Percentiles rank a stretch among this genome's conserved stretches.
Evolutionary conservation across 179 eudicot species (phyloP).

Genomic region (Beta corolliflora): DNA sequence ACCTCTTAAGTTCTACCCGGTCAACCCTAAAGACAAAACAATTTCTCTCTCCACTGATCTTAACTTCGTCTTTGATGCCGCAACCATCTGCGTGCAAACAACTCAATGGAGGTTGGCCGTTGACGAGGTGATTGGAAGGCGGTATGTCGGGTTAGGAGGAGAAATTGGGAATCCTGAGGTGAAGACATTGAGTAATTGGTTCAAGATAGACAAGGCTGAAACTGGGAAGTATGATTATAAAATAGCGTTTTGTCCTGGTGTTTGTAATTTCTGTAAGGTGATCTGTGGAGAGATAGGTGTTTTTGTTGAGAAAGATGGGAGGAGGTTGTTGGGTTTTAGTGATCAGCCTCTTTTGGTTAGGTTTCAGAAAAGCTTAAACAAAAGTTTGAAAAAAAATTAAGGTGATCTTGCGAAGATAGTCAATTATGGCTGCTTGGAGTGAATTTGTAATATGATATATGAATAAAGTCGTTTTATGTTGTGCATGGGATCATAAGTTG

Average conservation of each 20-base stretch:
- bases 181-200: no score
- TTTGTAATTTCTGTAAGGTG: no score
- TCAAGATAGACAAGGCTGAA: no score
- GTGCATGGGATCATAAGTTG: no score
- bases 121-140: background rate
- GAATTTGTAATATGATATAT: no score
- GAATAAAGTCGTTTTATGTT: no score
- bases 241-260: no score
- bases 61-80: conserved; percentile 34
- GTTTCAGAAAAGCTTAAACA: no score
- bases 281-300: conserved; percentile 44
- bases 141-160: conserved; percentile 33
- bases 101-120: conserved; percentile 22
- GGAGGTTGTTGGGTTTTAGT: conserved; percentile 31
- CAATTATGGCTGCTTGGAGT: no score
- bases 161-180: conserved; percentile 30
- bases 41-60: conserved; percentile 28
- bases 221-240: no score
- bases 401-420: no score
- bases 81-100: conserved; percentile 2
- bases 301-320: conserved; percentile 25
- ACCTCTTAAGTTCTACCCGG: conserved; percentile 30
- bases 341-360: conserved; percentile 36
- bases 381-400: no score
- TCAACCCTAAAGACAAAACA: conserved; percentile 20